Percentiles rank a stretch among this genome's conserved stretches.
Conservation (phyloP, 179 eudicot species). For the Pouteria campechiana region DNA sequence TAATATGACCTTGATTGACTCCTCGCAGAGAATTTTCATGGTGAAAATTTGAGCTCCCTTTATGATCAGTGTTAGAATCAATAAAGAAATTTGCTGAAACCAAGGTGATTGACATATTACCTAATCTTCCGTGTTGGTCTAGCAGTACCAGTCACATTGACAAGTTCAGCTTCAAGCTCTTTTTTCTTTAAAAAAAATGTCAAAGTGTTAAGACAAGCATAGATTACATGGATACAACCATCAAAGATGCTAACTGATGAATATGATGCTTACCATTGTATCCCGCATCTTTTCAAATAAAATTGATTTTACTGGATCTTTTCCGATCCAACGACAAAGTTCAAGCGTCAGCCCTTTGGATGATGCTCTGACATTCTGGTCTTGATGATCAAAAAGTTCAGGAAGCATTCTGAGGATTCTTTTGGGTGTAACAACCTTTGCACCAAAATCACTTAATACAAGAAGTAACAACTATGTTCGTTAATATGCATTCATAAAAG, state of each 20-base stretch:
- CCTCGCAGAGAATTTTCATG: too few species aligned
- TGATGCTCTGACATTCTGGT: slow-evolving; percentile 97
- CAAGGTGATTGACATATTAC: too few species aligned
- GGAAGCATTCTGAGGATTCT: slow-evolving; percentile 98
- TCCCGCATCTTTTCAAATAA: slow-evolving; percentile 98
- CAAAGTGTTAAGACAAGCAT: not conserved
- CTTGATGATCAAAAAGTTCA: slow-evolving; percentile 99
- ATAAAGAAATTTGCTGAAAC: not conserved
- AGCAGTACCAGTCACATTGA: slow-evolving; percentile 72
- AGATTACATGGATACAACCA: not conserved
- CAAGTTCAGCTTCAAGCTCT: slow-evolving; percentile 98
- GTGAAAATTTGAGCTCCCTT: too few species aligned
- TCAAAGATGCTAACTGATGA: not conserved
- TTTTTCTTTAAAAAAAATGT: slow-evolving; percentile 48
- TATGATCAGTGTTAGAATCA: not conserved
- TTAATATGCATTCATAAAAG: slow-evolving; percentile 4
- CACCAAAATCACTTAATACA: slow-evolving; percentile 76
- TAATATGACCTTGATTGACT: too few species aligned
- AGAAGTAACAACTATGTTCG: not conserved
- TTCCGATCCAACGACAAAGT: slow-evolving; percentile 99
- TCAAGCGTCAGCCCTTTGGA: slow-evolving; percentile 96
- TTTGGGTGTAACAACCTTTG: slow-evolving; percentile 92
- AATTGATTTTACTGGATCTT: slow-evolving; percentile 93
- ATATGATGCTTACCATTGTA: slow-evolving; percentile 64
- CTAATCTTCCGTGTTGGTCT: slow-evolving; percentile 94